A percentile compares a stretch with the other conserved stretches of the same genome.
Conservation (phyloP, 1,284 basidiomycete genomes). For the Ustilago loliicola region DNA sequence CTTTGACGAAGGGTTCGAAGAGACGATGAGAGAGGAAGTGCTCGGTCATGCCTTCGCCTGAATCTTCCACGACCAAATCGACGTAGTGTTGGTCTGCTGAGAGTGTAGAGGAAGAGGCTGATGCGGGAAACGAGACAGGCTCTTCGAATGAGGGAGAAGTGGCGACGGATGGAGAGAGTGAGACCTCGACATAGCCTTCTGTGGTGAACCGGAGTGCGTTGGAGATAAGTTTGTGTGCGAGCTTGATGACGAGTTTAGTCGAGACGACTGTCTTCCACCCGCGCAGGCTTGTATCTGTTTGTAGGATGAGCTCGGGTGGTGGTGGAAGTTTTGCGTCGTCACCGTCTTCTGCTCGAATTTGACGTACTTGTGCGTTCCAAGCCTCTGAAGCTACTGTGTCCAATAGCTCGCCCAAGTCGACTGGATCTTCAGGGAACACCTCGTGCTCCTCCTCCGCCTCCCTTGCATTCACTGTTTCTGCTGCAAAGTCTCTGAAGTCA, state of each 20-base stretch:
- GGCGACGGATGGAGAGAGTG: conserved; percentile 36
- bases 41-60: conserved; percentile 58
- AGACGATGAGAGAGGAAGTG: conserved; percentile 51
- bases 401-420: conserved; percentile 47
- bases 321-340: conserved; percentile 54
- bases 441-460: conserved; percentile 36
- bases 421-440: conserved; percentile 33
- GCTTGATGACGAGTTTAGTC: conserved; percentile 28
- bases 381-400: conserved; percentile 45
- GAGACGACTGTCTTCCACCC: conserved; percentile 51
- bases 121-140: conserved; percentile 13
- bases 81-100: conserved; percentile 22
- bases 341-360: conserved; percentile 52
- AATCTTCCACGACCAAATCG: conserved; percentile 52
- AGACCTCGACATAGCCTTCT: conserved; percentile 55
- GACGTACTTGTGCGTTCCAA: conserved; percentile 47
- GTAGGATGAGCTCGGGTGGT: conserved; percentile 56
- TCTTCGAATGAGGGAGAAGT: conserved; percentile 12
- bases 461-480: conserved; percentile 43
- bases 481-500: conserved; percentile 48
- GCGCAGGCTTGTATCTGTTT: conserved; percentile 49
- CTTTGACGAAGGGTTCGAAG: conserved; percentile 58
- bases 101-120: not conserved
- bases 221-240: conserved; percentile 54
- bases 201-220: conserved; percentile 57